Evolutionary conservation across 306 rosid genomes (phyloP).

Genomic region (Mimosa pudica): DNA sequence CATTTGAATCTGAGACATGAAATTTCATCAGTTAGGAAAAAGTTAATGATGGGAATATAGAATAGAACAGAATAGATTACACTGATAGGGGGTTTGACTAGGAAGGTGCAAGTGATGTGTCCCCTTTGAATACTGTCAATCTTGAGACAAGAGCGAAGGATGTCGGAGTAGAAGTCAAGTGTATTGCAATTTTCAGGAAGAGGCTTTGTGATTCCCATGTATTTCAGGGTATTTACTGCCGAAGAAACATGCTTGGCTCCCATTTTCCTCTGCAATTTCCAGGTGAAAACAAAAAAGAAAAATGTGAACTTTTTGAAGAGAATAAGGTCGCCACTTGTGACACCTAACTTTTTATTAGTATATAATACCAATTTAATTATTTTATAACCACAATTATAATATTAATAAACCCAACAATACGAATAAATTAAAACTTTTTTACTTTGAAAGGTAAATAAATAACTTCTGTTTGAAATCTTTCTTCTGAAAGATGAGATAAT

Average conservation of each 20-base stretch:
- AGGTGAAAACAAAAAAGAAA: background rate
- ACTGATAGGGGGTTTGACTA: conserved; percentile 31
- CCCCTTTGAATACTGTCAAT: conserved; percentile 34
- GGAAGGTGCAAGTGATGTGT: conserved; percentile 34
- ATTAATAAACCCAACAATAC: too few species aligned
- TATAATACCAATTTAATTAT: too few species aligned
- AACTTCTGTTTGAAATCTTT: too few species aligned
- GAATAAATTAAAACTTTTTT: too few species aligned
- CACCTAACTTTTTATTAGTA: too few species aligned
- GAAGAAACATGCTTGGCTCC: conserved; percentile 17
- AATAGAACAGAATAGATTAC: conserved; percentile 19
- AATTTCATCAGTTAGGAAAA: background rate
- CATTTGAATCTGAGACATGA: conserved; percentile 1
- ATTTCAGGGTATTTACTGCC: background rate
- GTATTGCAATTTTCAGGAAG: conserved; percentile 33
- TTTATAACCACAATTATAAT: too few species aligned
- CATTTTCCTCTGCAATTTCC: background rate
- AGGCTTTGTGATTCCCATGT: conserved; percentile 9
- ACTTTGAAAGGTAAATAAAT: too few species aligned
- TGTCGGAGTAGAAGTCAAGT: conserved; percentile 28
- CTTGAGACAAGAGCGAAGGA: conserved; percentile 30
- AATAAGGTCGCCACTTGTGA: background rate
- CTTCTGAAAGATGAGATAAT: too few species aligned
- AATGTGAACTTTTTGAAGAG: background rate
- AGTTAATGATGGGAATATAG: background rate